Evolutionary conservation across 2,329 filamentous ascomycete species (phyloP), one percentile per base, ranked within the genome.

Genomic region (Aspergillus uvarum): DNA sequence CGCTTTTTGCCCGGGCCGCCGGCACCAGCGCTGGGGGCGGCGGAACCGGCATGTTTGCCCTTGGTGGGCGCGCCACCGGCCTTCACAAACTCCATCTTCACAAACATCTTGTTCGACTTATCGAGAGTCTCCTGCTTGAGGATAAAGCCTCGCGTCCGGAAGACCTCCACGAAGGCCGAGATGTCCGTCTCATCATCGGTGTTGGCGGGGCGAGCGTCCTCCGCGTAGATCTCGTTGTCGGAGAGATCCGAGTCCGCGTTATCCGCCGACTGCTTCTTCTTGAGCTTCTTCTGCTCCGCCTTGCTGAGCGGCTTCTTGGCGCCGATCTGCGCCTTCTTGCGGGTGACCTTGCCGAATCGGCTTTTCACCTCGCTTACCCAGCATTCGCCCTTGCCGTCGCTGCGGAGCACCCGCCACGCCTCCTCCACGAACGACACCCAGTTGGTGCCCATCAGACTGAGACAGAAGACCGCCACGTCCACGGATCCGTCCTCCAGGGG

Each of bases 291-390:
- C 73, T 73, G 71, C 68, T 69, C 76, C 67, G 70, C 59, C 71
- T 77, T 79, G 60, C 73, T 81, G 65, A 73, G 74, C 53, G 67
- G 71, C 62, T 70, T 73, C 58, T 73, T 71, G 4, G 73, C 69
- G 29, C 74, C 74, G 26, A 75, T 76, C 57, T 74, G 70, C 64
- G 77, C 63, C 67, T 77, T 65, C 79, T 82, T 76, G 51, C 74
- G 70, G 16, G 61, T 76, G 3, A 86, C 82, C 49, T 87, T 83
- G 3, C 87, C 88, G 72, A 99, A 98, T 32, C 95, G 89, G 65
- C 87, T 91, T 80, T 98, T 98, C 78, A 99, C 97, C 79, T 99
- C 95, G 51, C 92, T 91, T 54, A 99, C 86, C 95, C 95, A 99
- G 56, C 96, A 87, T 81, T 99, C 95, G 67, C 95, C 79, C 63